phyloP scores from a whole-genome alignment of 441 rosid species.

The Isatis lusitanica region DNA sequence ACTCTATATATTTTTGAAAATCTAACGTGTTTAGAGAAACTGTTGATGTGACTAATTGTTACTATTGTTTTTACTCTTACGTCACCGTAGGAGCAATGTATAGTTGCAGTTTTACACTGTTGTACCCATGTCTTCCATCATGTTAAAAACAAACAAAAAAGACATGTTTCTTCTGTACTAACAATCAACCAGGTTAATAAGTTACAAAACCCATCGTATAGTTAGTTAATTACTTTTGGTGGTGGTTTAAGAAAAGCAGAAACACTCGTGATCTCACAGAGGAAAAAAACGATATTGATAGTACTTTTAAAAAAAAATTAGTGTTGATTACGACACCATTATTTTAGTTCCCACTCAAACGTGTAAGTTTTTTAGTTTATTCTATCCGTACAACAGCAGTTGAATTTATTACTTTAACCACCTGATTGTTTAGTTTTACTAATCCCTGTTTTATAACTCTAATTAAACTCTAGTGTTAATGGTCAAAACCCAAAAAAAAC shows the following conservation, averaged over 20 bases:
- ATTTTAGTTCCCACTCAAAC: not conserved
- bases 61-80: constrained; percentile 23
- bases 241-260: not conserved
- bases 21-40: not conserved
- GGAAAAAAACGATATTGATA: not conserved
- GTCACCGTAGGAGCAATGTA: constrained; percentile 13
- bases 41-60: constrained; percentile 23
- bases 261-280: not conserved
- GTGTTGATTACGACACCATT: not conserved
- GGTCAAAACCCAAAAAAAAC: constrained; percentile 29
- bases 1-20: not conserved
- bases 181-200: not conserved
- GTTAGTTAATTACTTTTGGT: not conserved
- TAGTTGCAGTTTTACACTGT: constrained; percentile 8
- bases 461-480: not conserved
- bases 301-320: not conserved
- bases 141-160: not conserved
- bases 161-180: not conserved
- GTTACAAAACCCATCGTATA: not conserved
- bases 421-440: not conserved
- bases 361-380: not conserved
- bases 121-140: not conserved
- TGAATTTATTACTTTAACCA: not conserved
- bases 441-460: not conserved
- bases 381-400: not conserved